Base-by-base conservation (phyloP, 768 basidiomycete species). In the Rhodotorula toruloides region DNA sequence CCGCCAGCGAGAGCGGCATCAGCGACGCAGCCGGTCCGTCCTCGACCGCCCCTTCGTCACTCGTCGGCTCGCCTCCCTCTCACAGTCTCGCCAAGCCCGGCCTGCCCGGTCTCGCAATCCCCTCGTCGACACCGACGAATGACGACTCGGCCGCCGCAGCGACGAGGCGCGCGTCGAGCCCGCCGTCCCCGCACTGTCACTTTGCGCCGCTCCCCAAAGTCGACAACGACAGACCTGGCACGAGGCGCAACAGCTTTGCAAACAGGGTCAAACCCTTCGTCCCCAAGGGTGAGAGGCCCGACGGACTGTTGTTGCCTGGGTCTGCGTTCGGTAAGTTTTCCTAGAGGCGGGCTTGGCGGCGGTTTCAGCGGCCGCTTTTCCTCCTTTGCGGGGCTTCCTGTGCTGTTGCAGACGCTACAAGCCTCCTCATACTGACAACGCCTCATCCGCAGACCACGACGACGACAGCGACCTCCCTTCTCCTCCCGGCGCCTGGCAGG, bases 141-240 rank as follows among this genome's bases (percentile, higher is more conserved):
- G 9, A 4, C 25, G 27, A 7, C 37, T n/a, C 14, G 16, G 12
- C n/a, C n/a, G n/a, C n/a, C n/a, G n/a, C n/a, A 12, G 12, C 50
- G 16, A 39, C 29, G 40, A 36, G 34, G 37, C 47, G 48, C 27
- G 40, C 47, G 9, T 11, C 32, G 32, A 61, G 59, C 37, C 67
- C 61, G n/a, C 67, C 69, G 8, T 57, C 49, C 43, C 65, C 63
- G 21, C 70, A 71, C 47, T 71, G 70, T 42, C 65, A 71, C 52
- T 71, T 71, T 50, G 70, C 70, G 11, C 70, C 70, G n/a, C 48
- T 71, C 6, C 70, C 70, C 14, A 67, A 63, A 32, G 54, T 63
- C 47, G 70, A 67, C 29, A 32, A 54, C 16, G 60, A 49, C 13
- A 54, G 70, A 4, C 69, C 69, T 0, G 58, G 54, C 25, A 63